These are phyloP conservation scores for Dryas octopetala DNA, from an alignment of 306 rosid species.

Conservation along the genomic window DNA sequence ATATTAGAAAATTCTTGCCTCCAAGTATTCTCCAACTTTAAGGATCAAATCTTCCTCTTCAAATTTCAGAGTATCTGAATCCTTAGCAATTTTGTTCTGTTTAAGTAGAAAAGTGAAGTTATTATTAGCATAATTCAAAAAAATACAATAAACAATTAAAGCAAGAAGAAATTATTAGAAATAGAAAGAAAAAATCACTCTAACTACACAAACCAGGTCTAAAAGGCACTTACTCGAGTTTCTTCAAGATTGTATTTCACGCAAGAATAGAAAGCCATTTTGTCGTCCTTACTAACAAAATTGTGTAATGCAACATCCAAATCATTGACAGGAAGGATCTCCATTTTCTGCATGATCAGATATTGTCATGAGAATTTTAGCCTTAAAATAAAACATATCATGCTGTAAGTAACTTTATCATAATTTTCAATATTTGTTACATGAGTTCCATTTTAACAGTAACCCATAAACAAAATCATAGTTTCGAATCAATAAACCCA, in stretches of 20 bases:
- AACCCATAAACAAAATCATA: not conserved
- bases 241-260: slow-evolving; percentile 71
- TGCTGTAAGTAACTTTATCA: not conserved
- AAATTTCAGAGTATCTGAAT: slow-evolving; percentile 58
- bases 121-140: slow-evolving; percentile 6
- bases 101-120: slow-evolving; percentile 29
- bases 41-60: slow-evolving; percentile 82
- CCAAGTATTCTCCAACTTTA: slow-evolving; percentile 90
- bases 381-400: slow-evolving; percentile 17
- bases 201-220: not conserved
- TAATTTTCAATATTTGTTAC: slow-evolving; percentile 21
- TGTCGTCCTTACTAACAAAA: slow-evolving; percentile 93
- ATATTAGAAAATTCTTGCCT: slow-evolving; percentile 51
- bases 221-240: slow-evolving; percentile 73
- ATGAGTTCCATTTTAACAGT: not conserved
- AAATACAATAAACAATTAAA: slow-evolving; percentile 16
- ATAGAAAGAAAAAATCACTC: slow-evolving; percentile 12
- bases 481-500: not conserved
- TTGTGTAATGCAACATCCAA: slow-evolving; percentile 87
- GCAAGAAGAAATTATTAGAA: not conserved
- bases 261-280: slow-evolving; percentile 84
- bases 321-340: slow-evolving; percentile 95
- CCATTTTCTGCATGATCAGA: slow-evolving; percentile 80
- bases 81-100: slow-evolving; percentile 77
- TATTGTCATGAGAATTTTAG: slow-evolving; percentile 20